Evolutionary conservation across 2,329 filamentous ascomycete species (phyloP), one percentile per base, ranked within the genome.

Genomic region (Ophiostoma sp.): DNA sequence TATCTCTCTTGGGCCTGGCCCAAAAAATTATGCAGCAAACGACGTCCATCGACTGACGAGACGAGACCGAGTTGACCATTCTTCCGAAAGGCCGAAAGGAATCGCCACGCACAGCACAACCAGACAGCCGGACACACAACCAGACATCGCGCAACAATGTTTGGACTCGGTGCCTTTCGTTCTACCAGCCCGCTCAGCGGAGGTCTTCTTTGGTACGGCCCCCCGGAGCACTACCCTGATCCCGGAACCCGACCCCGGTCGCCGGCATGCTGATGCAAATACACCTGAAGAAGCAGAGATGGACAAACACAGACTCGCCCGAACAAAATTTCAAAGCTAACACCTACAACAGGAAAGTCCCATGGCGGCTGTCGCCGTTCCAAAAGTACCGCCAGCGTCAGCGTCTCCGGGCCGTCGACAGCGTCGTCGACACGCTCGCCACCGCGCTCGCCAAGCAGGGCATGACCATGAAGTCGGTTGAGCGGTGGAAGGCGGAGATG

Each of bases 401-500:
- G 79, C 90, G 94, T 66, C 85, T 97, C 73, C 90, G 91, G 73
- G 88, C 90, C 69, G 94, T 99, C 73, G 95, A 99, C 81, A 85
- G 84, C 66, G 89, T 98, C n/a, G 89, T 99, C 72, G 88, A 90
- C 71, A 93, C 92, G 20, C 81, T 99, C 73, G 91, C 93, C 77
- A 86, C 83, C 64, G 94, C 94, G 23, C 86, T 98, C 69, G 84
- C 87, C 68, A 91, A 89, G 79, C 84, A 90, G 78, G 89, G 91
- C 71, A 84, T 89, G 77, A 86, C 89, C 72, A 86, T 89, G 66
- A 93, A 93, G 81, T 85, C 92, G 69, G 84, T 99, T 71, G 90
- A 96, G 79, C 83, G 89, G 77, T 99, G 95, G 95, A 97, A 95
- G 84, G 85, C 86, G 52, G 93, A 97, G 81, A 99, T 99, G 95